A percentile compares a stretch with the other conserved stretches of the same genome.
Conservation (phyloP, 345 rosid species). For the Triadica sebifera region DNA sequence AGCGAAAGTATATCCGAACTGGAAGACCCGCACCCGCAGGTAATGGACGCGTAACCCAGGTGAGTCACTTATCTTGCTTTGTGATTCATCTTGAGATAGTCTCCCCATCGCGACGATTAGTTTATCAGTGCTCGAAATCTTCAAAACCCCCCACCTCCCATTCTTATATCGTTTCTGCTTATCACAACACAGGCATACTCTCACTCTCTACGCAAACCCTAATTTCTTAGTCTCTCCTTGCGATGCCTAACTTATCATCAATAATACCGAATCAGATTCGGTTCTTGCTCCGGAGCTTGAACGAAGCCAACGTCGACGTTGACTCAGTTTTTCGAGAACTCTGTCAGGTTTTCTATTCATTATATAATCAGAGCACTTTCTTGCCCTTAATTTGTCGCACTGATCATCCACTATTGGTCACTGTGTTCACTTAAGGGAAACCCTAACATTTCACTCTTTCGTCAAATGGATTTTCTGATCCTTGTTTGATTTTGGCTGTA, state of each 20-base stretch:
- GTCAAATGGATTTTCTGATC: neutral
- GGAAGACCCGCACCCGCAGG: constrained; percentile 10
- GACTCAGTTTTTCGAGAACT: constrained; percentile 61
- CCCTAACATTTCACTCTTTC: neutral
- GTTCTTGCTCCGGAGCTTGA: constrained; percentile 56
- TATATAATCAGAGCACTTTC: neutral
- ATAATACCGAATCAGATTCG: constrained; percentile 60
- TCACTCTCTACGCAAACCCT: constrained; percentile 23
- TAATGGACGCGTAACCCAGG: neutral
- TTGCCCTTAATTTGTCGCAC: neutral
- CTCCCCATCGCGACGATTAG: constrained; percentile 18
- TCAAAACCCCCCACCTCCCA: constrained; percentile 3
- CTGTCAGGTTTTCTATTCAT: constrained; percentile 44
- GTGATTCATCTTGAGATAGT: neutral
- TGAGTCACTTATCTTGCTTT: neutral
- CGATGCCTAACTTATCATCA: constrained; percentile 55
- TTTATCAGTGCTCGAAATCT: constrained; percentile 22
- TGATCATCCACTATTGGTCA: neutral
- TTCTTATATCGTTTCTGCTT: neutral
- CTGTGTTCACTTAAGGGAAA: neutral
- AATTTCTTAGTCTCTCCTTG: constrained; percentile 8
- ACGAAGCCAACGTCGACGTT: constrained; percentile 58
- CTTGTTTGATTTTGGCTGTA: neutral
- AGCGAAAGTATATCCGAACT: no score
- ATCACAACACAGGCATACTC: neutral